Evolutionary conservation across 345 rosid species (phyloP).

Genomic region (Eucalyptus cloeziana): DNA sequence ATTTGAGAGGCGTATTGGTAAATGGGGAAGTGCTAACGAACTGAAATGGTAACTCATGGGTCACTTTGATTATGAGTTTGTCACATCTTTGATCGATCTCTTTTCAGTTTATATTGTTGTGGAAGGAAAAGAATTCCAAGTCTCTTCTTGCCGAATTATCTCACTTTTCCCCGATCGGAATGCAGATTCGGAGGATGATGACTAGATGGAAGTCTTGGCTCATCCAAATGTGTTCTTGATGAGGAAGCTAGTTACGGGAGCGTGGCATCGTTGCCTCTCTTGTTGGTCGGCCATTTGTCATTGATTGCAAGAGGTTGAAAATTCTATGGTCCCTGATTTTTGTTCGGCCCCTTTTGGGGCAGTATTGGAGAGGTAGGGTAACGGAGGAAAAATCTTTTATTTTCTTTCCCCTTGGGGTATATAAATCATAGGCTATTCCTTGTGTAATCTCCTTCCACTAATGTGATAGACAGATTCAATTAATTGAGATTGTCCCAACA

Average conservation of each 20-base stretch:
- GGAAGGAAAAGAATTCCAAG: background rate
- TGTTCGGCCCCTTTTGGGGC: background rate
- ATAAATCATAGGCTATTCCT: slow-evolving; percentile 21
- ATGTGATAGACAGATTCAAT: background rate
- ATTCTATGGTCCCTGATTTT: background rate
- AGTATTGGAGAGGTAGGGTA: background rate
- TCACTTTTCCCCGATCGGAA: background rate
- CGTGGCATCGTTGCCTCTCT: background rate
- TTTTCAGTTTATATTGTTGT: background rate
- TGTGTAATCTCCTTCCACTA: slow-evolving; percentile 4
- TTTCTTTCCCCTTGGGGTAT: slow-evolving; percentile 5
- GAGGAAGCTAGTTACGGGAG: background rate
- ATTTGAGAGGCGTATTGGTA: background rate
- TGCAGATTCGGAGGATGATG: slow-evolving; percentile 97
- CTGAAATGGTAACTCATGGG: background rate
- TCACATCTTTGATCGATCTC: background rate
- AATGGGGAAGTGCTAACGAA: background rate
- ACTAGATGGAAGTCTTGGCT: slow-evolving; percentile 26
- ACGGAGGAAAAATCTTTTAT: background rate
- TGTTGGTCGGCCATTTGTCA: background rate
- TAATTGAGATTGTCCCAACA: background rate
- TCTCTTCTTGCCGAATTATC: background rate
- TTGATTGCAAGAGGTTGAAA: background rate
- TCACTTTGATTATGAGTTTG: background rate
- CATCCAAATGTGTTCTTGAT: background rate